Conservation (phyloP, 257 asterid genomes). For the Phtheirospermum japonicum region DNA sequence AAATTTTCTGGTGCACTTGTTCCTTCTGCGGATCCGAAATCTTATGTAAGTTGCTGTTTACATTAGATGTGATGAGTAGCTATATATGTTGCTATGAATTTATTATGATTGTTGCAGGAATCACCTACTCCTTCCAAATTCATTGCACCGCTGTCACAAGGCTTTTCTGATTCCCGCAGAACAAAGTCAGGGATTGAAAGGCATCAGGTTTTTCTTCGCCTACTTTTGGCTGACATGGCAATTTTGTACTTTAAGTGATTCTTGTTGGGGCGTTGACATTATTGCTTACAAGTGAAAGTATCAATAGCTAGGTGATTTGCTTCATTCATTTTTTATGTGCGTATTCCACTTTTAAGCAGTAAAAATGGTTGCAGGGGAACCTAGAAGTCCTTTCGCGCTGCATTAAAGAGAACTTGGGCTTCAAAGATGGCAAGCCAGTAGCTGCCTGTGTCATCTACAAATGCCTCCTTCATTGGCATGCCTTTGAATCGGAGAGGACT, state of each 20-base stretch:
- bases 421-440: conserved; percentile 86
- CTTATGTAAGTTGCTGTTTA: conserved; percentile 53
- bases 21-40: conserved; percentile 74
- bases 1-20: conserved; percentile 63
- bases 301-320: conserved; percentile 11
- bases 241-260: neutral
- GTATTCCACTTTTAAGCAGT: conserved; percentile 21
- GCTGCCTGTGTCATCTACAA: conserved; percentile 94
- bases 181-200: conserved; percentile 67
- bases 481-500: conserved; percentile 96
- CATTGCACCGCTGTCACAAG: conserved; percentile 62
- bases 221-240: conserved; percentile 18
- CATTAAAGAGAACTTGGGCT: conserved; percentile 85
- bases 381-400: conserved; percentile 78
- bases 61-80: conserved; percentile 21
- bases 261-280: conserved; percentile 6
- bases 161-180: conserved; percentile 82
- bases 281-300: conserved; percentile 12
- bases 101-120: conserved; percentile 56
- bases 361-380: conserved; percentile 54
- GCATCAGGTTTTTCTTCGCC: conserved; percentile 60
- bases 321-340: neutral
- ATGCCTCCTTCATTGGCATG: conserved; percentile 95
- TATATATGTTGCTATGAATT: conserved; percentile 25
- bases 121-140: conserved; percentile 94